Conservation (phyloP, 768 basidiomycete species). For the Lactifluus pinguis region DNA sequence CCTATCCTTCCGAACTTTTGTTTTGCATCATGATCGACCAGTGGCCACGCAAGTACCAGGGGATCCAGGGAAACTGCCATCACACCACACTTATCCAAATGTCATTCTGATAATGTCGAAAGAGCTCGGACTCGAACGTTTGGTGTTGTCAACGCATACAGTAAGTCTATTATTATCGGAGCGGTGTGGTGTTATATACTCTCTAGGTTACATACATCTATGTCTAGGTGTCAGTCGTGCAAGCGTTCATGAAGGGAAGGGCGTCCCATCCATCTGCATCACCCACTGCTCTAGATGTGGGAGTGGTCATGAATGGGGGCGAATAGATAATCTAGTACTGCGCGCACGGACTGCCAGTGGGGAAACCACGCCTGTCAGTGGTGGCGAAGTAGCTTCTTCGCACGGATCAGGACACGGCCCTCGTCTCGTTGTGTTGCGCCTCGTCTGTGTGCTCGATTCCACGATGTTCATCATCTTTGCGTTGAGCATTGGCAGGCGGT, state of each 20-base stretch:
- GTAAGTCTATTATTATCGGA: not conserved
- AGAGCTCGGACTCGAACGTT: too few species aligned
- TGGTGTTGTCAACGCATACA: too few species aligned
- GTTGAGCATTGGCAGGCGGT: not conserved
- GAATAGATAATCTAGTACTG: not conserved
- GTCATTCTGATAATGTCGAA: too few species aligned
- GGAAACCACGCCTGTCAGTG: not conserved
- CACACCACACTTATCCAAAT: too few species aligned
- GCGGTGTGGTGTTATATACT: not conserved
- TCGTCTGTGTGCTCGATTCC: not conserved
- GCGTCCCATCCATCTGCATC: not conserved
- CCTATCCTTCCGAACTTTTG: too few species aligned
- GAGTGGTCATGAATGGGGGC: not conserved
- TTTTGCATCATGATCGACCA: too few species aligned
- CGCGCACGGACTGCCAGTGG: not conserved
- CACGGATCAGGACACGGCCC: not conserved
- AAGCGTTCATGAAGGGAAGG: not conserved
- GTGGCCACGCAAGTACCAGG: too few species aligned
- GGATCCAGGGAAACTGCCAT: too few species aligned
- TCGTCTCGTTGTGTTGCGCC: not conserved
- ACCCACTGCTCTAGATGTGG: not conserved
- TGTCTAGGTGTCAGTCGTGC: not conserved
- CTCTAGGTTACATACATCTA: not conserved
- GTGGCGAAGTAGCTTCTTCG: not conserved
- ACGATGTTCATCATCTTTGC: not conserved